Conservation (phyloP, 768 basidiomycete species). For the Multifurca ochricompacta region DNA sequence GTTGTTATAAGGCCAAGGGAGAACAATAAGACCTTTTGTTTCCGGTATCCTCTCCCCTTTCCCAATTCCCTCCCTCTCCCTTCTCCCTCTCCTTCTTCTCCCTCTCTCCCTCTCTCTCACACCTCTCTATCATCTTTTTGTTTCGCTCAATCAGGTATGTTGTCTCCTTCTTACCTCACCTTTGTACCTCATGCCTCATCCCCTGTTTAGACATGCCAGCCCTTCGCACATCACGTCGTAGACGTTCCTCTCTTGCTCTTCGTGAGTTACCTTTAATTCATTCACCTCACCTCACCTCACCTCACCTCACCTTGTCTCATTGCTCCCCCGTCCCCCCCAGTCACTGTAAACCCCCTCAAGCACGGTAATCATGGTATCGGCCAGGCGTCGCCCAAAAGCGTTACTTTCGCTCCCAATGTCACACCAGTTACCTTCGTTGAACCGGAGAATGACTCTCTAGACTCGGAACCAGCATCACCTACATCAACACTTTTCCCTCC, state of each 20-base stretch:
- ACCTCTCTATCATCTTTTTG: conserved; percentile 10
- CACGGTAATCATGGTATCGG: conserved; percentile 47
- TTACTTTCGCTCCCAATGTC: conserved; percentile 58
- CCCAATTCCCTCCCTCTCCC: not conserved
- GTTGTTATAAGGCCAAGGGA: conserved; percentile 18
- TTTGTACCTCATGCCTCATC: not conserved
- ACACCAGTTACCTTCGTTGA: conserved; percentile 46
- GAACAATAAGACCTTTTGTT: conserved; percentile 15
- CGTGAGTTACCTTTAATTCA: conserved; percentile 9
- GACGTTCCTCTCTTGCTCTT: conserved; percentile 19
- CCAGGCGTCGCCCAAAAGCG: conserved; percentile 36
- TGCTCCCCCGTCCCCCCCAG: not conserved
- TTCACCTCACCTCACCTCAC: not conserved
- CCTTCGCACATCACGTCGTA: conserved; percentile 17
- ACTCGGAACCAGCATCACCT: conserved; percentile 29
- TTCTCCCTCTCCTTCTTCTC: not conserved
- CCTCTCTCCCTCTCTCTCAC: no score
- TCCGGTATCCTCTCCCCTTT: conserved; percentile 1
- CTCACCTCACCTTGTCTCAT: not conserved
- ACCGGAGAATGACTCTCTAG: conserved; percentile 27
- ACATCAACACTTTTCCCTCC: conserved; percentile 47
- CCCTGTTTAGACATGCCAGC: conserved; percentile 17
- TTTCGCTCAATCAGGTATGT: conserved; percentile 21
- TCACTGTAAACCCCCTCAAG: conserved; percentile 33
- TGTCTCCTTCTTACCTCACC: not conserved